Percentiles rank a stretch among this genome's conserved stretches.
These are phyloP conservation scores for Saccharomycopsis schoenii DNA, from an alignment of 805 yeast species.

Conservation along the genomic window DNA sequence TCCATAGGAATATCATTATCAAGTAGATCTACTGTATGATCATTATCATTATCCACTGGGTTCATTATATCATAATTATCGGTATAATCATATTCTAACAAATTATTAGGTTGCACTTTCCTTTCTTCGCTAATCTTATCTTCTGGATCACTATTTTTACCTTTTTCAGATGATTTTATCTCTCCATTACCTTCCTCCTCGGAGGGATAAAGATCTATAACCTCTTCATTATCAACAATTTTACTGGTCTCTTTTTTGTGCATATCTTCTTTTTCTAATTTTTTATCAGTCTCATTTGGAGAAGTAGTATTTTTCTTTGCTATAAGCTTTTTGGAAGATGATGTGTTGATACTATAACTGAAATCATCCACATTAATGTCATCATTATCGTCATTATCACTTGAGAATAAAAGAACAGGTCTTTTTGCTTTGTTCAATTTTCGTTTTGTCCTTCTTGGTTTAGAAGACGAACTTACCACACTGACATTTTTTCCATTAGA, in stretches of 20 bases:
- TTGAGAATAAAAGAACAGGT: constrained; percentile 10
- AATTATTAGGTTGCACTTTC: not conserved
- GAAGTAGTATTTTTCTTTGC: not conserved
- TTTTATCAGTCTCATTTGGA: not conserved
- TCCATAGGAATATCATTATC: not conserved
- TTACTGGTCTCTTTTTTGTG: not conserved
- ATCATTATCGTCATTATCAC: constrained; percentile 8
- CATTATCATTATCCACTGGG: not conserved
- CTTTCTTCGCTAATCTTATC: not conserved
- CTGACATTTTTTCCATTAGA: not conserved
- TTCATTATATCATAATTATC: not conserved
- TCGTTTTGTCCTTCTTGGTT: constrained; percentile 2
- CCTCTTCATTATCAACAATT: not conserved
- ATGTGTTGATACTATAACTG: not conserved
- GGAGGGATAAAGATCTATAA: not conserved
- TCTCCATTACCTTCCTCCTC: not conserved
- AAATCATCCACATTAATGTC: not conserved
- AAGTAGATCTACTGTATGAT: not conserved
- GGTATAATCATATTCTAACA: not conserved
- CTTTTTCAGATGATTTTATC: not conserved
- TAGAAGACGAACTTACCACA: not conserved
- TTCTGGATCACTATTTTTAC: not conserved
- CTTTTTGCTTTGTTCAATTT: constrained; percentile 14
- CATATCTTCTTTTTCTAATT: constrained; percentile 3
- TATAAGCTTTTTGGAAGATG: not conserved